Base-by-base conservation (phyloP, 2,329 filamentous ascomycete species). In the Neonectria magnoliae region DNA sequence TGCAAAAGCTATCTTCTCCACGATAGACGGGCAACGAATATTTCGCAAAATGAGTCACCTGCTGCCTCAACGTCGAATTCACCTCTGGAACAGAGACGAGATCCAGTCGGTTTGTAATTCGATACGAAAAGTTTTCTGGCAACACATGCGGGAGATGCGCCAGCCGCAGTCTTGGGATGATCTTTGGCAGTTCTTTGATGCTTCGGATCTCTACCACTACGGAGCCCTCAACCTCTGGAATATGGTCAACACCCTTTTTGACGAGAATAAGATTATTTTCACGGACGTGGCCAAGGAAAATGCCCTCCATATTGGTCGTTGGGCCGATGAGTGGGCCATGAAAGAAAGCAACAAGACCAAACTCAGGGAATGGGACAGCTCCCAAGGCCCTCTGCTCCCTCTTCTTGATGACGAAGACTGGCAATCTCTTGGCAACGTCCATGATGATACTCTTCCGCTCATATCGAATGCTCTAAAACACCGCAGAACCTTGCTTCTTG, bases 151-250 rank as follows among this genome's bases (percentile, higher is more conserved):
- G 62, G 36, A 38, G 1, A 78, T 83, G 73, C 65, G 57, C 20
- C 48, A 71, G 20, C 77, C 75, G 2, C 16, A 72, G 29, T 74
- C 60, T 65, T 83, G 79, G 73, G 77, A 78, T 38, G 80, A 83
- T 27, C 72, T 87, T 22, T 85, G 81, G 75, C 68, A 73, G 2
- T 86, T 82, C 67, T 87, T 83, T 52, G 84, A 87, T 66, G 77
- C 79, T 1, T 62, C 73, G 10, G 84, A 87, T 54, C 74, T 87
- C 29, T 87, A 83, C 71, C 52, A 77, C 38, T 76, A 80, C 13
- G 85, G 85, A 8, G 81, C 81, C 0, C 75, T 81, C 64, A 87
- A 87, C 65, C 75, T 86, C 13, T 84, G 80, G 80, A 82, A 81
- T 27, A 76, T 86, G 36, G 68, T 84, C 48, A 77, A 80, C 31